These are phyloP conservation scores for Saccharum spontaneum DNA, from an alignment of 176 grass and related monocot genomes.

Conservation along the genomic window DNA sequence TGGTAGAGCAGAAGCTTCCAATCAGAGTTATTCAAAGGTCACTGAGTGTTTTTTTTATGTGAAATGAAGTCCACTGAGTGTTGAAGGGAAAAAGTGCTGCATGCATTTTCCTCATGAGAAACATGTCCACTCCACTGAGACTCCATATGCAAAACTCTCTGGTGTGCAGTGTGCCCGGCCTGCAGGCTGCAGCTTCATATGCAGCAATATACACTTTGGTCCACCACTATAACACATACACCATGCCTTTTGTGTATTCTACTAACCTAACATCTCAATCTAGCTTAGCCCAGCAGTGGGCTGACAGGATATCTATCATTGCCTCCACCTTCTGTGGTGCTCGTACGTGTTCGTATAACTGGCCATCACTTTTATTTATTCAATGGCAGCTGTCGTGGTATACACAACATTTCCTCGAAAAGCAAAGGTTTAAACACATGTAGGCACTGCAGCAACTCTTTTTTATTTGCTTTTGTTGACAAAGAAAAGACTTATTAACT, in stretches of 20 bases:
- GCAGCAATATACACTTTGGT: neutral
- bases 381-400: neutral
- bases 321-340: slow-evolving; percentile 31
- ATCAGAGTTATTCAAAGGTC: neutral
- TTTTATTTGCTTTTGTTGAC: no score
- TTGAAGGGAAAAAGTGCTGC: neutral
- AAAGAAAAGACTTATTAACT: no score
- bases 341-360: neutral
- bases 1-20: neutral
- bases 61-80: neutral
- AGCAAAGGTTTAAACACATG: neutral
- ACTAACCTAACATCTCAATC: slow-evolving; percentile 19
- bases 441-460: no score
- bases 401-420: neutral
- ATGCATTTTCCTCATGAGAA: neutral
- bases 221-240: neutral
- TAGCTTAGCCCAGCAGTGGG: neutral
- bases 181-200: neutral
- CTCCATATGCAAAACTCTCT: neutral
- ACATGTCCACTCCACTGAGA: neutral
- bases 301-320: slow-evolving; percentile 21
- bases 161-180: neutral
- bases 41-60: neutral
- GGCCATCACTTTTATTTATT: neutral
- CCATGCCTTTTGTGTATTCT: slow-evolving; percentile 23